A percentile compares a stretch with the other conserved stretches of the same genome.
Conservation (phyloP, 2,329 filamentous ascomycete genomes). For the Tricladium varicosporioides region DNA sequence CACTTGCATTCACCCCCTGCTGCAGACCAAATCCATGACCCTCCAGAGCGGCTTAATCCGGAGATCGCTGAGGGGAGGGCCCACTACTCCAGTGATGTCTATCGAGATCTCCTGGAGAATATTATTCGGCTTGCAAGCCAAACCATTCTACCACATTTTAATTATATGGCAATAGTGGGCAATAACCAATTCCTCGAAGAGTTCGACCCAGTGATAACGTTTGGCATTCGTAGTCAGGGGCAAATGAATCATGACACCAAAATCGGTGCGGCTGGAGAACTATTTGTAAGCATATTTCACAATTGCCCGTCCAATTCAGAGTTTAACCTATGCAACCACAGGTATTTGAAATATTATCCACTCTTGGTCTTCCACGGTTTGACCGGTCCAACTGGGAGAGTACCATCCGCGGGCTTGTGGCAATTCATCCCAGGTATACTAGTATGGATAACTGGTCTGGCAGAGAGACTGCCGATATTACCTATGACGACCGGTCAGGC, state of each 20-base stretch:
- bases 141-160: constrained; percentile 10
- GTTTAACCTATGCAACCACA: constrained; percentile 21
- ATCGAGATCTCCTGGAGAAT: constrained; percentile 14
- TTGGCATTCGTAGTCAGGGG: constrained; percentile 16
- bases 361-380: constrained; percentile 38
- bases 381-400: constrained; percentile 45
- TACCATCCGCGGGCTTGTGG: constrained; percentile 42
- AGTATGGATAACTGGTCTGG: constrained; percentile 41
- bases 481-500: constrained; percentile 40
- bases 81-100: constrained; percentile 4
- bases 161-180: background rate
- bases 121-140: constrained; percentile 17
- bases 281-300: constrained; percentile 25
- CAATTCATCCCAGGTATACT: constrained; percentile 39
- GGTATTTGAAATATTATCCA: constrained; percentile 43
- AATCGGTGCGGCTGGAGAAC: constrained; percentile 31
- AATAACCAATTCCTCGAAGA: constrained; percentile 7
- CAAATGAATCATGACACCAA: constrained; percentile 27
- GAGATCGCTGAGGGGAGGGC: background rate
- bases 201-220: constrained; percentile 11
- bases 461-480: constrained; percentile 46
- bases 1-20: constrained; percentile 1
- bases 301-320: background rate
- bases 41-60: constrained; percentile 3
- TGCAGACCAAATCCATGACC: background rate